These are phyloP conservation scores for Paraconiothyrium sp. DNA, from an alignment of 2,329 filamentous ascomycete species.

Conservation along the genomic window DNA sequence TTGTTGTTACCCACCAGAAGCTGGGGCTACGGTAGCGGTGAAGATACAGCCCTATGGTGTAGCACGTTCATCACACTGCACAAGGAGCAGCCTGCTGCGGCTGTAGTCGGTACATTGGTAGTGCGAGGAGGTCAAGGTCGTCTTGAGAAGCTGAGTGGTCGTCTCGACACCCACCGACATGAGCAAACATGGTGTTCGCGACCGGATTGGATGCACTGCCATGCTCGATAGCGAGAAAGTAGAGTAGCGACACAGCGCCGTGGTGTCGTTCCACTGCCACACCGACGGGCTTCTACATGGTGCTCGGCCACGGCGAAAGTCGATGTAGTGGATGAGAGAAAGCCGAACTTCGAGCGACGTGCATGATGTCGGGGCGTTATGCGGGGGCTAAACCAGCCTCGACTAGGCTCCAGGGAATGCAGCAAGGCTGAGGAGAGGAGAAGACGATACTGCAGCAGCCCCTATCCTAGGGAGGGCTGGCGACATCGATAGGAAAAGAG, in stretches of 20 bases:
- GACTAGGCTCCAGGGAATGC: slow-evolving; percentile 7
- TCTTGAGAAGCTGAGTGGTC: slow-evolving; percentile 23
- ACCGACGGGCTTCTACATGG: background rate
- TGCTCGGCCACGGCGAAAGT: background rate
- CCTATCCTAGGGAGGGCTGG: slow-evolving; percentile 22
- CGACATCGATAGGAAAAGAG: slow-evolving; percentile 15
- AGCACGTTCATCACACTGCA: slow-evolving; percentile 30
- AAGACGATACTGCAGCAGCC: background rate
- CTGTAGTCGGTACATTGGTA: slow-evolving; percentile 20
- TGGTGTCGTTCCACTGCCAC: slow-evolving; percentile 6
- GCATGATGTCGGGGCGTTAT: slow-evolving; percentile 10
- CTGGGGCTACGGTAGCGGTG: slow-evolving; percentile 3
- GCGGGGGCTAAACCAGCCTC: slow-evolving; percentile 14
- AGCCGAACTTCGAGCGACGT: background rate
- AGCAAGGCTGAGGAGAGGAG: slow-evolving; percentile 9
- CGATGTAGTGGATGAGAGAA: background rate
- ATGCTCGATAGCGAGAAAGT: slow-evolving; percentile 19
- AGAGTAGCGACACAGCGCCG: slow-evolving; percentile 26
- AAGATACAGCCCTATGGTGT: slow-evolving; percentile 16
- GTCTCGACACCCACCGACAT: background rate
- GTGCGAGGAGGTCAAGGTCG: slow-evolving; percentile 27
- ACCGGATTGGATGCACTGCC: slow-evolving; percentile 24
- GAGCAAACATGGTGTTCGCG: slow-evolving; percentile 17
- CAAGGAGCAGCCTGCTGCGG: slow-evolving; percentile 27
- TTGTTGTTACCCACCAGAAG: slow-evolving; percentile 11